A percentile compares a stretch with the other conserved stretches of the same genome.
These are phyloP conservation scores for Ajuga chamaepitys DNA, from an alignment of 257 asterid genomes.

Conservation along the genomic window DNA sequence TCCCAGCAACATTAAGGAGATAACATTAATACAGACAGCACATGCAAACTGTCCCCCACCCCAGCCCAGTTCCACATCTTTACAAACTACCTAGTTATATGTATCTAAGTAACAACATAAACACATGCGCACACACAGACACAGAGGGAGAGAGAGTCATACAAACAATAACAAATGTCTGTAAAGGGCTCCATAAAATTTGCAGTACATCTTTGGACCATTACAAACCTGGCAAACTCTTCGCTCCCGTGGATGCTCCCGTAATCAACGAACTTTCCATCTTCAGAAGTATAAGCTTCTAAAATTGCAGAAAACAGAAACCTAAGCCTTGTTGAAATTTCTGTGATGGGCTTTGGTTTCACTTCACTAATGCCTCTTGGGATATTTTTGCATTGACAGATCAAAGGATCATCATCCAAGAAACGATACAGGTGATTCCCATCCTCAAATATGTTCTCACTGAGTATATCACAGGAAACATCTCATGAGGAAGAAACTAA, in stretches of 20 bases:
- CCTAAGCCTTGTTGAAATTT: conserved; percentile 74
- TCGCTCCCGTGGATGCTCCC: conserved; percentile 85
- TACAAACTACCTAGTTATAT: neutral
- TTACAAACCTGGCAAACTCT: conserved; percentile 79
- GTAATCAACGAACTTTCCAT: conserved; percentile 71
- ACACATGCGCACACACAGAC: neutral
- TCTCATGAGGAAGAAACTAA: conserved; percentile 11
- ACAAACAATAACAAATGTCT: neutral
- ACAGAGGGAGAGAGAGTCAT: too few species aligned
- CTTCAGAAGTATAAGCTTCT: conserved; percentile 80
- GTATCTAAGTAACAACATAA: neutral
- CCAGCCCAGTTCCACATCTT: too few species aligned
- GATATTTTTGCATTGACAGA: conserved; percentile 75
- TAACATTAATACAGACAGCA: neutral
- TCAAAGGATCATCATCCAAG: conserved; percentile 71
- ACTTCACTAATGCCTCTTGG: conserved; percentile 76
- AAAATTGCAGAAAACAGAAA: conserved; percentile 52
- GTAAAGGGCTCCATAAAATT: neutral
- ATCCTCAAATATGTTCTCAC: conserved; percentile 74
- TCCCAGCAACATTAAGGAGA: neutral
- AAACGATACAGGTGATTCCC: conserved; percentile 75
- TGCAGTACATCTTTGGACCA: neutral
- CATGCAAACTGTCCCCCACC: neutral
- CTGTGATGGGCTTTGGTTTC: conserved; percentile 74
- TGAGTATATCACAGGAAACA: conserved; percentile 19